Evolutionary conservation across 169 alveolate species (phyloP).

Genomic region (Babesia ovis): DNA sequence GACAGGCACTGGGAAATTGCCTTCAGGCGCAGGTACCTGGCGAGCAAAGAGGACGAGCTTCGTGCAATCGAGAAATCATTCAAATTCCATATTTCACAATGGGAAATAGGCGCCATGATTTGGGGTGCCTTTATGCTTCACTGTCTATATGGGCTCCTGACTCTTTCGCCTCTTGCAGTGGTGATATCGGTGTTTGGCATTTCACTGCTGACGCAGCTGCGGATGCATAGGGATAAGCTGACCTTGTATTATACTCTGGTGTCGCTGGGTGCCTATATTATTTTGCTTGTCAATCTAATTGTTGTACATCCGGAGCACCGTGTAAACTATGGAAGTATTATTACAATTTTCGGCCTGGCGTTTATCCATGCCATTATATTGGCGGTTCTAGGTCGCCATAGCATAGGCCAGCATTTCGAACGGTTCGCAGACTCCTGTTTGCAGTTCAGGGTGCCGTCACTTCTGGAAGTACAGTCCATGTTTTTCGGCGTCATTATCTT

Average conservation of each 20-base stretch:
- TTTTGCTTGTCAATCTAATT: conserved; percentile 10
- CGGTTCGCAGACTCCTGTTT: conserved; percentile 32
- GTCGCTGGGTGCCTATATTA: conserved; percentile 11
- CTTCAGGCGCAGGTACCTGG: conserved; percentile 37
- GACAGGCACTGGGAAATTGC: conserved; percentile 37
- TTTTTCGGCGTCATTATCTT: conserved; percentile 13
- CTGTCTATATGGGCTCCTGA: conserved; percentile 1
- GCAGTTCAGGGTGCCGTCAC: conserved; percentile 36
- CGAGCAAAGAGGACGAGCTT: conserved; percentile 29
- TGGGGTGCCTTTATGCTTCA: conserved; percentile 13
- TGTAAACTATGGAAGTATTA: conserved; percentile 8
- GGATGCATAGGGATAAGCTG: conserved; percentile 35
- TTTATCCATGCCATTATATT: conserved; percentile 7
- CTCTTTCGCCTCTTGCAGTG: not conserved
- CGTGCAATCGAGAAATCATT: not conserved
- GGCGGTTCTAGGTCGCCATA: conserved; percentile 10
- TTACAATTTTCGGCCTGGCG: not conserved
- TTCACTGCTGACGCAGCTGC: conserved; percentile 3
- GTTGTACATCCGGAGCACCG: conserved; percentile 23
- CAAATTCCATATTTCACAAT: conserved; percentile 27
- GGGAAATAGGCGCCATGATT: conserved; percentile 46
- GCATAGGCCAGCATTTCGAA: conserved; percentile 13
- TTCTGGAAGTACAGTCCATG: conserved; percentile 16
- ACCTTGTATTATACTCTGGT: conserved; percentile 16
- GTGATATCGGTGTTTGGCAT: conserved; percentile 16